A percentile compares a stretch with the other conserved stretches of the same genome.
Conservation (phyloP, 192 early-diverging fungal genomes). For the Dimargaris xerosporica region DNA sequence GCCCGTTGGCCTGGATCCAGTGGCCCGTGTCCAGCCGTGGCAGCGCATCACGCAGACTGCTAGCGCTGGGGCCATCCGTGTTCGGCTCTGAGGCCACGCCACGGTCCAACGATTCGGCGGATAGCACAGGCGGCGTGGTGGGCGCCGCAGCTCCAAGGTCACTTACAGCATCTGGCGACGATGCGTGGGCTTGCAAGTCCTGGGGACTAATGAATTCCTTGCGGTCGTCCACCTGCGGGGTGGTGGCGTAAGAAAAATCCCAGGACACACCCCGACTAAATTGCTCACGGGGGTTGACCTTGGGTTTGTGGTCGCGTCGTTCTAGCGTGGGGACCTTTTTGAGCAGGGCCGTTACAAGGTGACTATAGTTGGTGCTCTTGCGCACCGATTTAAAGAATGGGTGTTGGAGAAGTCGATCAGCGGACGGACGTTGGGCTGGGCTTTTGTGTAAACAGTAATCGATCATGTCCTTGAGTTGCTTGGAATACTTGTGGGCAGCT, state of each 20-base stretch:
- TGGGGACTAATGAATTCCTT: background rate
- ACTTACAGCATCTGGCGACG: too few species aligned
- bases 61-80: too few species aligned
- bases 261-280: constrained; percentile 5
- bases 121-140: too few species aligned
- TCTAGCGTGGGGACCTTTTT: background rate
- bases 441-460: constrained; percentile 69
- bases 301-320: background rate
- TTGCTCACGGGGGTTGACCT: background rate
- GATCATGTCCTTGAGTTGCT: constrained; percentile 74
- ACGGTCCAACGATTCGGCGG: too few species aligned
- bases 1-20: too few species aligned
- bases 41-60: too few species aligned
- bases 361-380: background rate
- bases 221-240: background rate
- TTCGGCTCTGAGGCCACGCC: too few species aligned
- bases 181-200: background rate
- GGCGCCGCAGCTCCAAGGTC: too few species aligned
- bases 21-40: too few species aligned
- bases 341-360: background rate
- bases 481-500: constrained; percentile 58
- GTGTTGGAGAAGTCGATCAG: constrained; percentile 21
- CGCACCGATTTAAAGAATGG: constrained; percentile 34
- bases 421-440: constrained; percentile 37
- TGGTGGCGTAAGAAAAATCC: constrained; percentile 4